Conservation (phyloP, 2,329 filamentous ascomycete genomes). For the Verticillium zaregamsianum region DNA sequence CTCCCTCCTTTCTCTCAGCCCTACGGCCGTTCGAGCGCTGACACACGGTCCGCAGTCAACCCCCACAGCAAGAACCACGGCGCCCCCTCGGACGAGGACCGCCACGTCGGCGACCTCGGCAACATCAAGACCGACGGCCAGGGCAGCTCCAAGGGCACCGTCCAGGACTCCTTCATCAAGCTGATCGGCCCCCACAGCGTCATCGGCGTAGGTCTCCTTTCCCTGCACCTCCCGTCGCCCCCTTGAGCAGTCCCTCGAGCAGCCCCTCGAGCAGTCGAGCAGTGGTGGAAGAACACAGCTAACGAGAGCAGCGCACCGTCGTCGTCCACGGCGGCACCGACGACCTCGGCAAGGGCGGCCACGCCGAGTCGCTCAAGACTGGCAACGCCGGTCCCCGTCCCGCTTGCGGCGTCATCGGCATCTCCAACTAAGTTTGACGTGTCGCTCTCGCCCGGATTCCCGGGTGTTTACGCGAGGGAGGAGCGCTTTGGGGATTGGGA, state of each 20-base stretch:
- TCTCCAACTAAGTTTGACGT: constrained; percentile 63
- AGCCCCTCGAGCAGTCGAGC: too few relatives aligned
- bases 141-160: constrained; percentile 81
- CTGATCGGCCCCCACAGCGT: constrained; percentile 94
- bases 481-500: neutral
- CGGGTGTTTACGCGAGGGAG: neutral
- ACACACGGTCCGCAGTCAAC: constrained; percentile 65
- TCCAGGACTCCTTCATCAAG: constrained; percentile 82
- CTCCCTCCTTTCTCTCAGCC: too few relatives aligned
- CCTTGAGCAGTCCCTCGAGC: too few relatives aligned
- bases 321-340: constrained; percentile 95
- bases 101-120: constrained; percentile 95
- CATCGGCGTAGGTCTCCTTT: constrained; percentile 65
- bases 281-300: constrained; percentile 1
- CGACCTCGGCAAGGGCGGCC: constrained; percentile 87
- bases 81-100: constrained; percentile 73
- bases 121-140: constrained; percentile 95
- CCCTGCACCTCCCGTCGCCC: too few relatives aligned
- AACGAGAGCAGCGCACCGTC: constrained; percentile 68
- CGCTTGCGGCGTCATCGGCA: constrained; percentile 95
- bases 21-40: neutral
- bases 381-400: constrained; percentile 92
- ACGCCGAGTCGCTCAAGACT: constrained; percentile 97
- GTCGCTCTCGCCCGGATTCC: neutral
- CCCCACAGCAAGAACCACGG: constrained; percentile 90